Percentiles rank a stretch among this genome's conserved stretches.
Conservation (phyloP, 1,284 basidiomycete species). For the Singerocomus inundabilis region DNA sequence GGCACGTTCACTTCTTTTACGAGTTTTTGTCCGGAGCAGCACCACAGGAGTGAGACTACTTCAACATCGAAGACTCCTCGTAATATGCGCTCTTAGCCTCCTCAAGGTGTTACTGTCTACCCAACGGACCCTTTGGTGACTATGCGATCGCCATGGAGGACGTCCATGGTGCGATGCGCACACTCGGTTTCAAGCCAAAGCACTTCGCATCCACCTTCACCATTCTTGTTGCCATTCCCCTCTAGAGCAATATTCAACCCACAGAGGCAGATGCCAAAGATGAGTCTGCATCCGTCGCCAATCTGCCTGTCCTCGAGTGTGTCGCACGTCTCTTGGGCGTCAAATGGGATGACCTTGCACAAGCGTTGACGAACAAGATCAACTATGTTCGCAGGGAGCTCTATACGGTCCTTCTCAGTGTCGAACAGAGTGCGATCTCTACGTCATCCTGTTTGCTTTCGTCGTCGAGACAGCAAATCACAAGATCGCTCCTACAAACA, state of each 20-base stretch:
- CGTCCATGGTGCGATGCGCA: slow-evolving; percentile 75
- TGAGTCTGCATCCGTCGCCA: slow-evolving; percentile 67
- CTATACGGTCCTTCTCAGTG: slow-evolving; percentile 77
- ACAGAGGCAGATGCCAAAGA: slow-evolving; percentile 68
- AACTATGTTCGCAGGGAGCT: slow-evolving; percentile 87
- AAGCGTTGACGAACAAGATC: slow-evolving; percentile 80
- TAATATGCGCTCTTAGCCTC: slow-evolving; percentile 82
- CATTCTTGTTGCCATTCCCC: slow-evolving; percentile 78
- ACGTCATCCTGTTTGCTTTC: slow-evolving; percentile 89
- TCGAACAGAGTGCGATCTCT: slow-evolving; percentile 71
- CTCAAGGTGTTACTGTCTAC: slow-evolving; percentile 83
- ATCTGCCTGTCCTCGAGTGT: slow-evolving; percentile 67
- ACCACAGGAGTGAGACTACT: slow-evolving; percentile 72
- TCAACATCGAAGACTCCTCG: slow-evolving; percentile 78
- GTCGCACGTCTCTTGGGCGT: slow-evolving; percentile 76
- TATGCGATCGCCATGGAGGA: slow-evolving; percentile 84
- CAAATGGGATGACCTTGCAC: slow-evolving; percentile 69
- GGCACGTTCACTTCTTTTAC: slow-evolving; percentile 94
- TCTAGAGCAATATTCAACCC: slow-evolving; percentile 85
- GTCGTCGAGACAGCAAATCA: slow-evolving; percentile 88
- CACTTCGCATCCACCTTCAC: slow-evolving; percentile 81
- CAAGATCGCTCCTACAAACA: slow-evolving; percentile 60
- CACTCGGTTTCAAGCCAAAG: slow-evolving; percentile 87
- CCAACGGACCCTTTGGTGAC: slow-evolving; percentile 82
- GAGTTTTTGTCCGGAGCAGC: slow-evolving; percentile 86